These are phyloP conservation scores for Botrytis fragariae DNA, from an alignment of 2,329 filamentous ascomycete species.

Conservation along the genomic window DNA sequence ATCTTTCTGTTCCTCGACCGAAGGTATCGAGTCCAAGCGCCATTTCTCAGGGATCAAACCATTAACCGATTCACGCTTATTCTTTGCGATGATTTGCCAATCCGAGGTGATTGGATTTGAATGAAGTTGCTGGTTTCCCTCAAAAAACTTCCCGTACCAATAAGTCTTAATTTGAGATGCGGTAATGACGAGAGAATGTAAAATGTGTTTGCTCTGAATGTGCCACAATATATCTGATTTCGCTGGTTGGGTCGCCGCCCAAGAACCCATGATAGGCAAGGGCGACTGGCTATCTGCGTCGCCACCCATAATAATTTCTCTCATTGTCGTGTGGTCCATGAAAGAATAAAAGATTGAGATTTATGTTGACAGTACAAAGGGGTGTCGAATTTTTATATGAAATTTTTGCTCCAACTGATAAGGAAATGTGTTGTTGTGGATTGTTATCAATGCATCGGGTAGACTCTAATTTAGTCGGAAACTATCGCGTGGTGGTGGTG, in stretches of 20 bases:
- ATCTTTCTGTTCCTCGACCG: slow-evolving; percentile 50
- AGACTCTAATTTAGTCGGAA: neutral
- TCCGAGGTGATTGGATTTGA: slow-evolving; percentile 24
- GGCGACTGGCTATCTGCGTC: neutral
- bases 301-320: neutral
- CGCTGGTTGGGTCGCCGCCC: neutral
- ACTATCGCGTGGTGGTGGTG: neutral
- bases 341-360: neutral
- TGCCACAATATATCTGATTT: neutral
- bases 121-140: neutral
- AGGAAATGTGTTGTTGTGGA: neutral
- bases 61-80: slow-evolving; percentile 54
- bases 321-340: neutral
- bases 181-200: slow-evolving; percentile 1
- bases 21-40: slow-evolving; percentile 45
- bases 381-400: neutral
- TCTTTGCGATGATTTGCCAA: slow-evolving; percentile 51
- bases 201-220: neutral
- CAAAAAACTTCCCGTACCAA: neutral
- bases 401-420: slow-evolving; percentile 1
- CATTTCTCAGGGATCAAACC: slow-evolving; percentile 56
- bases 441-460: slow-evolving; percentile 9
- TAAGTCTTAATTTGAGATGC: neutral
- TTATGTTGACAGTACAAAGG: neutral
- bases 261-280: neutral